These are phyloP conservation scores for Ceratocystis diversiconidia DNA, from an alignment of 2,329 filamentous ascomycete species.

Conservation along the genomic window DNA sequence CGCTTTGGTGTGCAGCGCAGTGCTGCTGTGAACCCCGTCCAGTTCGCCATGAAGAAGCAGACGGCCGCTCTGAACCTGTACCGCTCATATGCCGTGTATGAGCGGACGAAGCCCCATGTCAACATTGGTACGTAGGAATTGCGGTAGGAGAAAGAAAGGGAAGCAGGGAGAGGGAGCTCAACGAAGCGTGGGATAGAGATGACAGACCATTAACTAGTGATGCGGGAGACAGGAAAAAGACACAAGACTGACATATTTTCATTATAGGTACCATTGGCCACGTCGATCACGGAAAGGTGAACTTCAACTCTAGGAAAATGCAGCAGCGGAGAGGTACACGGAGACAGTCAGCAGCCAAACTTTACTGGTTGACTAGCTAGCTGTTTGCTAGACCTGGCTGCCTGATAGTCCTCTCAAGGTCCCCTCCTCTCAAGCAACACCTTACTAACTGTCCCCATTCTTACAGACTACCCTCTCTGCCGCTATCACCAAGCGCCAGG, in stretches of 20 bases:
- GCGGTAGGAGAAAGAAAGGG: not conserved
- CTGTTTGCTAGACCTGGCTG: not conserved
- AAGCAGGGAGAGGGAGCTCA: not conserved
- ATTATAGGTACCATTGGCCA: constrained; percentile 80
- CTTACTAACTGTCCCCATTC: constrained; percentile 1
- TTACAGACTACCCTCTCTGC: constrained; percentile 86
- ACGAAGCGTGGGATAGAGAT: not conserved
- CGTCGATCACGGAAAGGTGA: constrained; percentile 98
- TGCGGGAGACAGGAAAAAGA: not conserved
- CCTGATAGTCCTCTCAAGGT: not conserved
- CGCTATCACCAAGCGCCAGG: constrained; percentile 95
- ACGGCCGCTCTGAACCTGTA: constrained; percentile 52
- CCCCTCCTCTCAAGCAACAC: not conserved
- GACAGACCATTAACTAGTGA: not conserved
- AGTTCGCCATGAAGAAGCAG: constrained; percentile 50
- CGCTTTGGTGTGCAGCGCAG: constrained; percentile 57
- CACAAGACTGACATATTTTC: constrained; percentile 19
- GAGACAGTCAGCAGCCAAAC: not conserved
- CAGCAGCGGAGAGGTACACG: too few relatives aligned
- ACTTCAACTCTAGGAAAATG: not conserved
- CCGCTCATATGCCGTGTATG: constrained; percentile 55
- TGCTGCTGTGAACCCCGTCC: constrained; percentile 60
- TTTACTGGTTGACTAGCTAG: not conserved
- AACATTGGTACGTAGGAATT: constrained; percentile 62
- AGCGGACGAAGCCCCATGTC: constrained; percentile 91